These are phyloP conservation scores for Schizophyllum commune DNA, from an alignment of 1,284 basidiomycete genomes.

Conservation along the genomic window DNA sequence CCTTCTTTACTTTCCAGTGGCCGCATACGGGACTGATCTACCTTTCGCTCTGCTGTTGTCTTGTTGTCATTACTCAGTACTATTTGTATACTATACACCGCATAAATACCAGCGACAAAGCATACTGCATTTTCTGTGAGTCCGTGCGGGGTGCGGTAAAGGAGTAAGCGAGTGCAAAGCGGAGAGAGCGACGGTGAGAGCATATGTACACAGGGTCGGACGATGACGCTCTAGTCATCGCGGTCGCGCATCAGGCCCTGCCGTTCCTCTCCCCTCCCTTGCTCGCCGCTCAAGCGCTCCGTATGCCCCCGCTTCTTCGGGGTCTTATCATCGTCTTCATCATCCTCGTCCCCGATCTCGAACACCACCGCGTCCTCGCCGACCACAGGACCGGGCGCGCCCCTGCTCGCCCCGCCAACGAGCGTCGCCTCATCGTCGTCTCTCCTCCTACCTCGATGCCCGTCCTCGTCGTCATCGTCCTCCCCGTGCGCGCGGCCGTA, in stretches of 20 bases:
- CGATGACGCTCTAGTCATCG: background rate
- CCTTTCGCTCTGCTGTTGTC: conserved; percentile 12
- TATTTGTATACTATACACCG: conserved; percentile 7
- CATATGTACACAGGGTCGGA: no score
- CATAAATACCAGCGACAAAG: background rate
- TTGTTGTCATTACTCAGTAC: conserved; percentile 15
- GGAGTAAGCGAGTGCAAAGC: no score
- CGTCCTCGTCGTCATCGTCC: conserved; percentile 46
- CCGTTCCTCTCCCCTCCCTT: conserved; percentile 46
- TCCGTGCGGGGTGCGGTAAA: background rate
- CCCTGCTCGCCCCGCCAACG: conserved; percentile 41
- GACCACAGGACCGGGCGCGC: conserved; percentile 37
- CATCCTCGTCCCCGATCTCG: conserved; percentile 86
- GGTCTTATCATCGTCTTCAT: conserved; percentile 53
- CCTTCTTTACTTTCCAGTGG: conserved; percentile 26
- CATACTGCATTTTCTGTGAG: background rate
- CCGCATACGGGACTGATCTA: conserved; percentile 60
- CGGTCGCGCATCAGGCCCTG: conserved; percentile 46
- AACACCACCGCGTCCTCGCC: conserved; percentile 78
- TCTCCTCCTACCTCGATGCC: background rate
- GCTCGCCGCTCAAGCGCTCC: conserved; percentile 38
- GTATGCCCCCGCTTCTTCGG: conserved; percentile 34
- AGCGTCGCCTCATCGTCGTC: conserved; percentile 41
- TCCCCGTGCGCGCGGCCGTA: conserved; percentile 40
- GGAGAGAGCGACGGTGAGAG: background rate